Percentiles rank a stretch among this genome's conserved stretches.
Conservation (phyloP, 1,284 basidiomycete species). For the Peniophora sp. region DNA sequence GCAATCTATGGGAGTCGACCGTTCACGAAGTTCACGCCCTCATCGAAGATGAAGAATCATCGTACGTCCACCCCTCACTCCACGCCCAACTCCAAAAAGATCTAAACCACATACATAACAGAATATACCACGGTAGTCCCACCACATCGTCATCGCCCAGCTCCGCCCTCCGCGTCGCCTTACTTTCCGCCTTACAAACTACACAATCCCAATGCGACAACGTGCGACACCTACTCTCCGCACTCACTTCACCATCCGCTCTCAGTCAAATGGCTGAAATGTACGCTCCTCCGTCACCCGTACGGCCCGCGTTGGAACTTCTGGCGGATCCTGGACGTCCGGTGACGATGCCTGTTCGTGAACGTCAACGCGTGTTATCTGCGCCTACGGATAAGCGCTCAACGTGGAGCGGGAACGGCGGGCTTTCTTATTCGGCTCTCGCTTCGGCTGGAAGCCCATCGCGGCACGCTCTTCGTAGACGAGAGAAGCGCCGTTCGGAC, state of each 20-base stretch:
- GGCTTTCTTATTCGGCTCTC: constrained; percentile 38
- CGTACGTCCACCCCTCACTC: constrained; percentile 26
- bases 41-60: constrained; percentile 62
- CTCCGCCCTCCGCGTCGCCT: constrained; percentile 55
- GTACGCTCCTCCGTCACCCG: constrained; percentile 72
- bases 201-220: constrained; percentile 74
- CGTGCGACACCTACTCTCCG: constrained; percentile 66
- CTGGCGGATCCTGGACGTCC: constrained; percentile 11
- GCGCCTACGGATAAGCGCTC: constrained; percentile 42
- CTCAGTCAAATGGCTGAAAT: constrained; percentile 71
- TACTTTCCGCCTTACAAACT: constrained; percentile 63
- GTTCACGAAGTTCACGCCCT: constrained; percentile 57
- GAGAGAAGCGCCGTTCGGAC: constrained; percentile 48
- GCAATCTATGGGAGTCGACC: constrained; percentile 62
- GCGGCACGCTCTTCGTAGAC: constrained; percentile 29
- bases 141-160: constrained; percentile 40
- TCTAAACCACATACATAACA: no score
- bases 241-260: constrained; percentile 60
- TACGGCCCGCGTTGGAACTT: constrained; percentile 27
- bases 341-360: constrained; percentile 15
- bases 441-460: constrained; percentile 36
- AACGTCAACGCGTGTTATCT: background rate
- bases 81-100: background rate
- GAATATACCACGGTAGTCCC: constrained; percentile 24
- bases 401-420: constrained; percentile 56